These are phyloP conservation scores for Ziziphus jujuba DNA, from an alignment of 306 rosid species.

Conservation along the genomic window DNA sequence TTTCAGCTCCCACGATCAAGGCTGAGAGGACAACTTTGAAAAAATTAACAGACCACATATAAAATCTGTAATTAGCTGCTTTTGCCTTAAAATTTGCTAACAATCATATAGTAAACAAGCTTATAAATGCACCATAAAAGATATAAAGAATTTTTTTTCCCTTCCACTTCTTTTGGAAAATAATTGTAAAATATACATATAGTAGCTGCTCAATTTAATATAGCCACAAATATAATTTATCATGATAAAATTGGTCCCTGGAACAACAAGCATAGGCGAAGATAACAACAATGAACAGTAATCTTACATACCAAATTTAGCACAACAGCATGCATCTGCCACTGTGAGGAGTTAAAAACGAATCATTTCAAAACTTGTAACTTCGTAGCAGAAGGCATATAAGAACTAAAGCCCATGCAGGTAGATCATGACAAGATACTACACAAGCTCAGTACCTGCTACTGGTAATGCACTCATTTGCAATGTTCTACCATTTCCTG, in stretches of 20 bases:
- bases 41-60: neutral
- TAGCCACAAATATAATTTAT: constrained; percentile 7
- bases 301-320: neutral
- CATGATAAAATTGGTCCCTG: neutral
- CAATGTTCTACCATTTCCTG: constrained; percentile 77
- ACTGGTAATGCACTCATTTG: constrained; percentile 78
- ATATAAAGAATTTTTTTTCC: neutral
- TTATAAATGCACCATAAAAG: neutral
- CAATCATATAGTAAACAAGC: neutral
- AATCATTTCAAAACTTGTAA: too few species aligned
- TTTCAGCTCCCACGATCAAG: neutral
- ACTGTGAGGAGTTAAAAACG: neutral
- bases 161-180: constrained; percentile 12
- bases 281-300: constrained; percentile 15
- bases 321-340: constrained; percentile 11
- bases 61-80: neutral
- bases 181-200: constrained; percentile 5
- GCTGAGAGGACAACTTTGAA: neutral
- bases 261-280: too few species aligned
- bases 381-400: too few species aligned
- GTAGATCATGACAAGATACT: constrained; percentile 27
- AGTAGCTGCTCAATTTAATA: constrained; percentile 13
- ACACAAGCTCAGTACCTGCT: constrained; percentile 70
- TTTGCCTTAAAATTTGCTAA: neutral
- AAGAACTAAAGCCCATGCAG: too few species aligned